Evolutionary conservation across 225 moss, liverwort and hornwort species (phyloP).

Genomic region (Physcomitrium patens): DNA sequence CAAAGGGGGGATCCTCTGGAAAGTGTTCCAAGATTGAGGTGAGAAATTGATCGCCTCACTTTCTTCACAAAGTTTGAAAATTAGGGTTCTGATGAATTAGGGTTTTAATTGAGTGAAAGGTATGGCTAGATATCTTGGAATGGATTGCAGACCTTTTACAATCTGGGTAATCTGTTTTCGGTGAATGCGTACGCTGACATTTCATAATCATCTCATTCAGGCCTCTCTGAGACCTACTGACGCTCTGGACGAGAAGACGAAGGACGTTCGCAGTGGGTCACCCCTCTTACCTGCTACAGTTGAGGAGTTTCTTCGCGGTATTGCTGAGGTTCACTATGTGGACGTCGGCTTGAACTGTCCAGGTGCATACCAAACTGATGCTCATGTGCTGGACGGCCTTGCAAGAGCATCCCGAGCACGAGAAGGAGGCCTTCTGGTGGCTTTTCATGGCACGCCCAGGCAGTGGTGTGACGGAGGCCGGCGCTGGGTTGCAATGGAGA

Average conservation of each 20-base stretch:
- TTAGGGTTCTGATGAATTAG: background rate
- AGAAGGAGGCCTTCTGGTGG: slow-evolving; percentile 58
- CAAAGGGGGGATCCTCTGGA: slow-evolving; percentile 45
- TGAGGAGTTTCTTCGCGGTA: slow-evolving; percentile 63
- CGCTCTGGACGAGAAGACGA: slow-evolving; percentile 36
- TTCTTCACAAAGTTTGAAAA: background rate
- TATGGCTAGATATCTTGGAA: too few species aligned
- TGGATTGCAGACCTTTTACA: too few species aligned
- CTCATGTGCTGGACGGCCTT: slow-evolving; percentile 72
- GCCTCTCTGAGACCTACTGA: slow-evolving; percentile 33
- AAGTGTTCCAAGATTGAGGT: slow-evolving; percentile 51
- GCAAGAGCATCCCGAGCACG: slow-evolving; percentile 60
- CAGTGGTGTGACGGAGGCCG: slow-evolving; percentile 75
- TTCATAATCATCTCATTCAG: slow-evolving; percentile 17
- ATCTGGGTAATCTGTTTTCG: too few species aligned
- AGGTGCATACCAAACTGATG: slow-evolving; percentile 88
- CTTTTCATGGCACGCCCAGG: slow-evolving; percentile 82
- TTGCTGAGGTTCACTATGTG: slow-evolving; percentile 75
- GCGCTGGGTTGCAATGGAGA: slow-evolving; percentile 70
- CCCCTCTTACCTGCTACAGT: slow-evolving; percentile 57
- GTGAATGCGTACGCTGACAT: background rate
- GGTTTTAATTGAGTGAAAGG: too few species aligned
- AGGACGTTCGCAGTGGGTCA: slow-evolving; percentile 29
- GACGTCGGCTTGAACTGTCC: slow-evolving; percentile 84
- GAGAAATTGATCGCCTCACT: slow-evolving; percentile 1